Conservation (phyloP, 768 basidiomycete species). For the Macrolepiota dolichaula region DNA sequence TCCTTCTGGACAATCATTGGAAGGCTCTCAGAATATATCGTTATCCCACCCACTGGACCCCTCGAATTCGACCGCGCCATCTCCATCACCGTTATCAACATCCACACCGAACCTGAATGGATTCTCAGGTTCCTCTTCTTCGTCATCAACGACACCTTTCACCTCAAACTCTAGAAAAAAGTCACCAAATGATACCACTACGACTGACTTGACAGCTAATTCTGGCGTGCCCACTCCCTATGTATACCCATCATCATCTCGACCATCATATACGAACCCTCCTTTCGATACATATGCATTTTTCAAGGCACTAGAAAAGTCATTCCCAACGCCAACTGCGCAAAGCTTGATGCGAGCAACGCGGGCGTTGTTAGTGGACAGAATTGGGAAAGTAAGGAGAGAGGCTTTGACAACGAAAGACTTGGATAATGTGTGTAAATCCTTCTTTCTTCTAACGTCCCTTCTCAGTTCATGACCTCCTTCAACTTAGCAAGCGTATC, state of each 20-base stretch:
- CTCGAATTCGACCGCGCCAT: slow-evolving; percentile 8
- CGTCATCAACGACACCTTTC: slow-evolving; percentile 4
- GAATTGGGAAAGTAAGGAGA: slow-evolving; percentile 63
- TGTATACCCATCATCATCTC: not conserved
- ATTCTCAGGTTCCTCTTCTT: not conserved
- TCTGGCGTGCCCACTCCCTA: slow-evolving; percentile 9
- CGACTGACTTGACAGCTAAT: not conserved
- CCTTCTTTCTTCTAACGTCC: not conserved
- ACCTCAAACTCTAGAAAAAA: slow-evolving; percentile 10
- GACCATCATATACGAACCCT: slow-evolving; percentile 53
- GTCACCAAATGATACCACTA: not conserved
- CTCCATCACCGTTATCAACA: slow-evolving; percentile 15
- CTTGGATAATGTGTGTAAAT: slow-evolving; percentile 67
- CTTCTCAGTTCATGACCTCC: not conserved
- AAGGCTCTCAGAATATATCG: slow-evolving; percentile 9
- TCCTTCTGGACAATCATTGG: slow-evolving; percentile 3
- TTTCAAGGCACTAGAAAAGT: slow-evolving; percentile 65
- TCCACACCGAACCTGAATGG: not conserved
- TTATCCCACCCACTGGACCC: slow-evolving; percentile 23
- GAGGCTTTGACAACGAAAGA: slow-evolving; percentile 77
- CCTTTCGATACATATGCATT: slow-evolving; percentile 85
- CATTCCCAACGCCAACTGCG: slow-evolving; percentile 72
- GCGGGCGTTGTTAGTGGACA: slow-evolving; percentile 73
- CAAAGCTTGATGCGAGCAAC: slow-evolving; percentile 83
- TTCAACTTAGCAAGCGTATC: slow-evolving; percentile 78